A percentile compares a stretch with the other conserved stretches of the same genome.
Conservation (phyloP, 164 flowering plant species). For the Aristolochia fimbriata region DNA sequence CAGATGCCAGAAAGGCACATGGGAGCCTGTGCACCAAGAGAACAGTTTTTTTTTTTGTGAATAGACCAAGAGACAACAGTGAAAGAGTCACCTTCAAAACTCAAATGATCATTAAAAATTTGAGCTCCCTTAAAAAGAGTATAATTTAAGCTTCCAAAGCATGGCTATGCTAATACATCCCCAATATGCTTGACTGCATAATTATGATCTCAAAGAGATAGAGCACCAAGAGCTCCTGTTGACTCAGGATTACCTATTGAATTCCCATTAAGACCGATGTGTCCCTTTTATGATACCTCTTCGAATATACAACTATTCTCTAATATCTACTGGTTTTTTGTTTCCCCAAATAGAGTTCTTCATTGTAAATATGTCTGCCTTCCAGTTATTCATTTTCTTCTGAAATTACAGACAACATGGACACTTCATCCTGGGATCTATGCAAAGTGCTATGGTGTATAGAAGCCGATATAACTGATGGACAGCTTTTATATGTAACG, state of each 20-base stretch:
- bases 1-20: too few species aligned
- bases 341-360: not conserved
- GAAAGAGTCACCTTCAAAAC: too few species aligned
- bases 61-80: too few species aligned
- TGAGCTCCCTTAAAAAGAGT: too few species aligned
- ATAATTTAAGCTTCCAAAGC: too few species aligned
- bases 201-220: too few species aligned
- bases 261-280: not conserved
- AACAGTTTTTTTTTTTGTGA: too few species aligned
- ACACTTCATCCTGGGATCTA: conserved; percentile 11
- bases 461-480: conserved; percentile 55
- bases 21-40: too few species aligned
- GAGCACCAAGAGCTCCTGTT: too few species aligned
- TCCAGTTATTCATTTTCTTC: not conserved
- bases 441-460: conserved; percentile 46
- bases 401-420: conserved; percentile 23
- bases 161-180: too few species aligned
- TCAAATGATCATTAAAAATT: too few species aligned
- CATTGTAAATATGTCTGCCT: not conserved
- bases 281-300: not conserved
- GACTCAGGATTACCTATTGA: not conserved
- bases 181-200: too few species aligned
- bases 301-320: not conserved
- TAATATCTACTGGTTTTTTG: not conserved
- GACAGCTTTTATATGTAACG: conserved; percentile 42